Evolutionary conservation across 1,284 basidiomycete species (phyloP).

Genomic region (Xanthoconium separans): DNA sequence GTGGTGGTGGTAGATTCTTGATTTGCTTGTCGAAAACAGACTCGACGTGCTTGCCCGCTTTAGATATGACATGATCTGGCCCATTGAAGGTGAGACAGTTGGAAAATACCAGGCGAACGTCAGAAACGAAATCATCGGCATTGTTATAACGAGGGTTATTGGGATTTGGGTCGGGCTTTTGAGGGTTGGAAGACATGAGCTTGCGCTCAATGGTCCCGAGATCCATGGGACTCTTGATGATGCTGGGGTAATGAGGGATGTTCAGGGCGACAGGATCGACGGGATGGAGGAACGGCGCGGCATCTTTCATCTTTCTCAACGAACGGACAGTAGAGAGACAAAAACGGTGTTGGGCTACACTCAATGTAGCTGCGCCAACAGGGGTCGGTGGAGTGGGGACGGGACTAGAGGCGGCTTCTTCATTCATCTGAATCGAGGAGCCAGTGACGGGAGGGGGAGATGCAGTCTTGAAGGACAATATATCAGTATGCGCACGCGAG

Average conservation of each 20-base stretch:
- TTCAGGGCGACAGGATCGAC: conserved; percentile 90
- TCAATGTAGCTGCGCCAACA: conserved; percentile 46
- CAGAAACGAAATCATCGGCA: conserved; percentile 77
- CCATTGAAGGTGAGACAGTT: conserved; percentile 96
- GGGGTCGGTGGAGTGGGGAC: conserved; percentile 40
- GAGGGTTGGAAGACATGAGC: conserved; percentile 73
- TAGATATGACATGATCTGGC: conserved; percentile 77
- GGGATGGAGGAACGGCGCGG: conserved; percentile 79
- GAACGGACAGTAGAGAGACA: conserved; percentile 77
- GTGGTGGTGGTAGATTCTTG: conserved; percentile 75
- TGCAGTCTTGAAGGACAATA: conserved; percentile 57
- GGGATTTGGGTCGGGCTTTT: conserved; percentile 68
- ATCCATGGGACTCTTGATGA: conserved; percentile 95
- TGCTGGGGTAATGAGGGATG: conserved; percentile 88
- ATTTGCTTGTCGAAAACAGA: conserved; percentile 88
- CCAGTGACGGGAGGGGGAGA: conserved; percentile 58
- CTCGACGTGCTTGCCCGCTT: conserved; percentile 81
- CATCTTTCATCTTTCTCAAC: conserved; percentile 87
- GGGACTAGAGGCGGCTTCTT: conserved; percentile 36
- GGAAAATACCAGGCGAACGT: conserved; percentile 84
- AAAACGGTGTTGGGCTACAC: conserved; percentile 76
- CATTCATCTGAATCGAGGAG: conserved; percentile 40
- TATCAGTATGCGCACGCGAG: conserved; percentile 30
- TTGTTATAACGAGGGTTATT: conserved; percentile 71
- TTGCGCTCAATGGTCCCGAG: conserved; percentile 93